Conservation (phyloP, 106 monocot species). For the Xerophyta viscosa region DNA sequence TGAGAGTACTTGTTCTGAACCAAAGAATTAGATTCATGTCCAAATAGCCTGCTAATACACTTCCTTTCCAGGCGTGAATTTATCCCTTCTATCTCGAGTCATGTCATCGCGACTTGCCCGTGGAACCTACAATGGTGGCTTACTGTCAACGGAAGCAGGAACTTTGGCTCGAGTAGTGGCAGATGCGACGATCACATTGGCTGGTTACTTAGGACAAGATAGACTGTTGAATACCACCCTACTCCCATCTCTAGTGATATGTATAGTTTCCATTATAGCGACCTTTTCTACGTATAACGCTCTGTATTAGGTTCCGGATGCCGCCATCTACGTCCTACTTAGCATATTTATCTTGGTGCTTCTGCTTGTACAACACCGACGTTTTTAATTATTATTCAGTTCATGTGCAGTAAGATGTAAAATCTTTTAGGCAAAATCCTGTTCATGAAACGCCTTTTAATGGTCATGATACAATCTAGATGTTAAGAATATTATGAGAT, state of each 20-base stretch:
- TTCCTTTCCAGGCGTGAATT: conserved; percentile 36
- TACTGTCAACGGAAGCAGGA: conserved; percentile 46
- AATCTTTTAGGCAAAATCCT: no score
- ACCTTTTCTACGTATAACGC: conserved; percentile 30
- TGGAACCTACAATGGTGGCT: conserved; percentile 48
- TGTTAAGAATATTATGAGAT: no score
- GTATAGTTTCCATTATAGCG: conserved; percentile 19
- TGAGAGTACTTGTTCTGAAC: no score
- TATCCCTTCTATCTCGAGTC: conserved; percentile 41
- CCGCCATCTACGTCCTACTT: no score
- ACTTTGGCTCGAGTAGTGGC: conserved; percentile 43
- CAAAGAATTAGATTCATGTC: no score
- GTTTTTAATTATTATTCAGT: no score
- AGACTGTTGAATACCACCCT: conserved; percentile 31
- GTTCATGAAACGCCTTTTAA: no score
- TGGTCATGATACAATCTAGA: no score
- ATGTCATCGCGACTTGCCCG: conserved; percentile 42
- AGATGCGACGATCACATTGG: conserved; percentile 43
- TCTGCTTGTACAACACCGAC: no score
- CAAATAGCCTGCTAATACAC: no score
- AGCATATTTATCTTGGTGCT: background rate
- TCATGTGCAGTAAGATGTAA: no score
- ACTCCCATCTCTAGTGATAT: conserved; percentile 29
- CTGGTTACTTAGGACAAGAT: conserved; percentile 28
- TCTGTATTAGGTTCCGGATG: conserved; percentile 11